Evolutionary conservation across 495 filamentous ascomycete genomes (phyloP), one percentile per base, ranked within the genome.

Genomic region (Aspergillus homomorphus): DNA sequence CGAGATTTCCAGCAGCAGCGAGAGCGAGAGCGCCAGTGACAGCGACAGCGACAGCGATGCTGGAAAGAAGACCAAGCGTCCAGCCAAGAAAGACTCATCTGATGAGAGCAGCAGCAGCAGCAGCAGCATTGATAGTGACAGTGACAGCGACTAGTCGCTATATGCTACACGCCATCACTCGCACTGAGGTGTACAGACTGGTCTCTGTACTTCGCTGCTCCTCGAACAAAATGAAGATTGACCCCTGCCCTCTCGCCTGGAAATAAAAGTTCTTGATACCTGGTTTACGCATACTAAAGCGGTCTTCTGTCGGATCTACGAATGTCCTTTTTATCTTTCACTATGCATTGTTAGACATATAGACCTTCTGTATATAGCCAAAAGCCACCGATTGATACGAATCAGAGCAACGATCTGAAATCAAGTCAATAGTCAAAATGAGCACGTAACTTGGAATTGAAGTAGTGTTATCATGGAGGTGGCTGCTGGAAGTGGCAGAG

Each of bases 1-100:
- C n/a, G 74, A 76, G 53, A 77, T 76, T 42, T 78, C 76, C 16
- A 78, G 76, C 58, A 77, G 75, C 66, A 79, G 75, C 51, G 75
- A 75, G 26, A 77, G 71, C 49, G 70, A 69, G 16, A 68, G 66
- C 51, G 58, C 53, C 3, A 74, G 72, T 49, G 68, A 66, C 26
- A 72, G 63, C 28, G 72, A 70, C 43, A 68, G 73, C 48, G 58
- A 69, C 26, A 66, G 62, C 55, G 62, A 70, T 24, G 51, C 65
- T 44, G 56, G 45, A 21, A 46, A 53, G 18, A 41, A 50, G 15
- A 24, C 44, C 19, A 53, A 57, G 33, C 28, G 18, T 18, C 18
- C 44, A 43, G 24, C 42, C 10, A 50, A 18, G 19, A 54, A 44
- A 54, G 57, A 44, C 10, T 38, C 50, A 53, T 18, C 43, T 28